A percentile compares a stretch with the other conserved stretches of the same genome.
phyloP scores from a whole-genome alignment of 805 yeast species.

The Monosporozyma servazzii region DNA sequence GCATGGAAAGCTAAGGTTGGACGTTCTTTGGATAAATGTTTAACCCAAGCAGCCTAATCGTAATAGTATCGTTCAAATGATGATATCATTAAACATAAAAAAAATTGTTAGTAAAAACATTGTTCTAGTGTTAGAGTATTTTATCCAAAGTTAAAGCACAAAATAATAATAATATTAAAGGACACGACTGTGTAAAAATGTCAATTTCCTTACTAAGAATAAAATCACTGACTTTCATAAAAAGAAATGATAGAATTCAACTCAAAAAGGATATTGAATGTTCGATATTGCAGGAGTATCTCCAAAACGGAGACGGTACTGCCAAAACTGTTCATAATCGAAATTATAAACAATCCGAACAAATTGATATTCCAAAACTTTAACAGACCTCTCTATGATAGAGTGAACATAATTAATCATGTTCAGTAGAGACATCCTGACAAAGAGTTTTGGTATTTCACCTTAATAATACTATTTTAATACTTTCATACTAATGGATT shows the following conservation, averaged over 20 bases:
- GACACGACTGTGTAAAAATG: conserved; percentile 30
- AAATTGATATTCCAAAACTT: conserved; percentile 87
- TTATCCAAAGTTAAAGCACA: neutral
- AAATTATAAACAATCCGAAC: conserved; percentile 40
- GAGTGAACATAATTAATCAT: conserved; percentile 11
- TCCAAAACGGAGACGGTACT: conserved; percentile 32
- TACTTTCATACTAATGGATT: neutral
- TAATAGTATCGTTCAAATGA: conserved; percentile 6
- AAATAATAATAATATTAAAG: neutral
- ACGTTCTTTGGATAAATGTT: conserved; percentile 78
- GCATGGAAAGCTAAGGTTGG: conserved; percentile 98
- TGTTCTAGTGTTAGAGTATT: neutral
- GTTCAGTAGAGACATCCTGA: conserved; percentile 51
- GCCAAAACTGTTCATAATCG: conserved; percentile 30
- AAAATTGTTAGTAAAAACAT: conserved; percentile 9
- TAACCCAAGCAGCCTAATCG: conserved; percentile 94
- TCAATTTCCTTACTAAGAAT: conserved; percentile 89
- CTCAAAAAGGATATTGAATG: conserved; percentile 55
- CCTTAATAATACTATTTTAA: neutral
- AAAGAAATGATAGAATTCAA: conserved; percentile 44
- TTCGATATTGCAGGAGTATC: conserved; percentile 33
- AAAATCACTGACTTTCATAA: conserved; percentile 12
- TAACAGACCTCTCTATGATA: conserved; percentile 76
- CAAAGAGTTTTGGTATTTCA: conserved; percentile 68
- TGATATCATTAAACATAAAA: conserved; percentile 3